phyloP scores from a whole-genome alignment of 192 early-diverging fungal genomes.

The Backusella mclennaniae region DNA sequence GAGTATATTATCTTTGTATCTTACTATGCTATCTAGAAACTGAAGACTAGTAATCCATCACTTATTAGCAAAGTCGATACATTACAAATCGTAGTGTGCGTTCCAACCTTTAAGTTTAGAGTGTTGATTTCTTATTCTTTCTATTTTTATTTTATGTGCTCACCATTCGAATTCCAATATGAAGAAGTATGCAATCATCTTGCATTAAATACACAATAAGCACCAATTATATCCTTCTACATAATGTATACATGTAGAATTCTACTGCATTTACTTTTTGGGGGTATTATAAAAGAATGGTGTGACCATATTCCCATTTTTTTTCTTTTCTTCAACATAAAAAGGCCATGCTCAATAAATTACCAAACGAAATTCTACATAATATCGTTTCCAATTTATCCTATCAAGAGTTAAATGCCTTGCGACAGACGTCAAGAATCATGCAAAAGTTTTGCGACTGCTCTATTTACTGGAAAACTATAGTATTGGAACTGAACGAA shows the following conservation, averaged over 20 bases:
- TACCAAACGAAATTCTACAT: slow-evolving; percentile 15
- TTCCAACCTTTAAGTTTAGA: too few species aligned
- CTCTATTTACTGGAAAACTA: neutral
- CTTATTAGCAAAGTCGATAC: too few species aligned
- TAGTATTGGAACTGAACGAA: neutral
- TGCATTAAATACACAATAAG: too few species aligned
- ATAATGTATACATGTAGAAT: neutral
- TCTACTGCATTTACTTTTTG: neutral
- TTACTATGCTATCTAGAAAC: too few species aligned
- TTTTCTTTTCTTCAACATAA: neutral
- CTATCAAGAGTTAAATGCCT: neutral
- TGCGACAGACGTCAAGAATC: neutral
- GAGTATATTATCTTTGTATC: too few species aligned
- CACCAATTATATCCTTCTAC: too few species aligned
- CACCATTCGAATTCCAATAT: too few species aligned
- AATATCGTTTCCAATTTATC: slow-evolving; percentile 9
- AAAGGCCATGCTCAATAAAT: neutral
- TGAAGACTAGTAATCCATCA: too few species aligned
- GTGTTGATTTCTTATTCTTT: too few species aligned
- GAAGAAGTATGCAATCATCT: too few species aligned
- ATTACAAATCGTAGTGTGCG: too few species aligned
- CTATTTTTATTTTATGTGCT: too few species aligned
- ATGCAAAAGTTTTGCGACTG: slow-evolving; percentile 1
- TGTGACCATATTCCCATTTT: neutral
- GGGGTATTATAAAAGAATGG: neutral